phyloP scores from a whole-genome alignment of 805 yeast genomes.

The Hanseniaspora jakobsenii region DNA sequence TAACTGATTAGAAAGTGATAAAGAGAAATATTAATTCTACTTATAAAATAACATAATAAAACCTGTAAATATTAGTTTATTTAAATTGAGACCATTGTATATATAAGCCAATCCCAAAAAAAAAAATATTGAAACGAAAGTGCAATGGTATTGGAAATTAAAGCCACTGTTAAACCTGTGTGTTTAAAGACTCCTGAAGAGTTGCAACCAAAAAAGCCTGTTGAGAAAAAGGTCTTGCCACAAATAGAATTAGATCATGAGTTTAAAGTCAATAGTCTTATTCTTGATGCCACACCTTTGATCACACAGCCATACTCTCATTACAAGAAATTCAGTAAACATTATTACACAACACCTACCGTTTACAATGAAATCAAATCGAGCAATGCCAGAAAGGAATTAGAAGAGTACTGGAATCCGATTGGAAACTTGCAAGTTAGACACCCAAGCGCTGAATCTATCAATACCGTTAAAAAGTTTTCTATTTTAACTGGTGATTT shows the following conservation, averaged over 20 bases:
- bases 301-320: constrained; percentile 73
- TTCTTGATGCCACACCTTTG: constrained; percentile 90
- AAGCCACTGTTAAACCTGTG: constrained; percentile 5
- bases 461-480: constrained; percentile 59
- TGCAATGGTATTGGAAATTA: constrained; percentile 5
- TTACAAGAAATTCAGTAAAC: constrained; percentile 54
- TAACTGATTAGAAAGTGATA: no score
- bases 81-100: no score
- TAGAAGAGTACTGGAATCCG: constrained; percentile 56
- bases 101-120: no score
- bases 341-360: constrained; percentile 84
- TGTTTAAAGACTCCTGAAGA: not conserved
- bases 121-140: no score
- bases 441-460: constrained; percentile 60
- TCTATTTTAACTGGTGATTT: constrained; percentile 86
- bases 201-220: not conserved
- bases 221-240: constrained; percentile 9
- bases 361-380: constrained; percentile 79
- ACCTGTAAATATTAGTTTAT: no score
- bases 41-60: no score
- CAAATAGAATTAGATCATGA: constrained; percentile 15
- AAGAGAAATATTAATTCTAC: no score
- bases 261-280: constrained; percentile 42
- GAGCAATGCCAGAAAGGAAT: constrained; percentile 66
- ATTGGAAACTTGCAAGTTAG: constrained; percentile 48